Evolutionary conservation across 2,329 filamentous ascomycete genomes (phyloP).

Genomic region (Emmonsiellopsis sp.): DNA sequence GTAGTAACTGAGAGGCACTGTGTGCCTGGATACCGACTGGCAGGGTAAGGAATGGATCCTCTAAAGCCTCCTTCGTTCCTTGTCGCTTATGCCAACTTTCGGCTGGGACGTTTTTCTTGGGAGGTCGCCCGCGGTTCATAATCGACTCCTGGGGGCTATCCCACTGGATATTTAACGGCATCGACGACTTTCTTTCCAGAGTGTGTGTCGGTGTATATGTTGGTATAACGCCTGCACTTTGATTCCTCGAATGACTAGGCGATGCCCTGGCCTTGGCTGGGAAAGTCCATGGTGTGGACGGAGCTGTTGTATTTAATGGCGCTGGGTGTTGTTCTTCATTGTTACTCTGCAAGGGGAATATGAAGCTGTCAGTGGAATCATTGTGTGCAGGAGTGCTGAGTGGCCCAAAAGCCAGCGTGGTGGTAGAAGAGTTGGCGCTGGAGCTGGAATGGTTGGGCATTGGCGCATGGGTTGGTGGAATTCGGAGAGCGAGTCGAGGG

Average conservation of each 20-base stretch:
- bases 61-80: not conserved
- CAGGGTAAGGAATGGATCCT: constrained; percentile 6
- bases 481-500: constrained; percentile 12
- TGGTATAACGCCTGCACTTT: not conserved
- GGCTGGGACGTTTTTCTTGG: constrained; percentile 6
- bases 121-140: constrained; percentile 8
- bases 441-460: constrained; percentile 5
- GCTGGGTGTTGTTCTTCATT: not conserved
- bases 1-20: constrained; percentile 13
- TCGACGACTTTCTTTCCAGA: not conserved
- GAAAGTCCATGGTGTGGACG: not conserved
- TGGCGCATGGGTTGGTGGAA: constrained; percentile 5
- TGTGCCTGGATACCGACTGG: constrained; percentile 13
- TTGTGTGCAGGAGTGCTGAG: constrained; percentile 1
- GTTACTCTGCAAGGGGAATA: not conserved
- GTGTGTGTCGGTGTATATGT: not conserved
- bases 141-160: constrained; percentile 6
- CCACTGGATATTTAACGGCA: constrained; percentile 1
- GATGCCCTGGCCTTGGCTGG: not conserved
- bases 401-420: not conserved
- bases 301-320: not conserved
- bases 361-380: not conserved
- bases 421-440: constrained; percentile 2
- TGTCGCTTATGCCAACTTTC: not conserved
- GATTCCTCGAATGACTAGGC: not conserved